Evolutionary conservation across 371 early-diverging fungal species (phyloP), one percentile per base, ranked within the genome.

Genomic region (Umbelopsis sp.): DNA sequence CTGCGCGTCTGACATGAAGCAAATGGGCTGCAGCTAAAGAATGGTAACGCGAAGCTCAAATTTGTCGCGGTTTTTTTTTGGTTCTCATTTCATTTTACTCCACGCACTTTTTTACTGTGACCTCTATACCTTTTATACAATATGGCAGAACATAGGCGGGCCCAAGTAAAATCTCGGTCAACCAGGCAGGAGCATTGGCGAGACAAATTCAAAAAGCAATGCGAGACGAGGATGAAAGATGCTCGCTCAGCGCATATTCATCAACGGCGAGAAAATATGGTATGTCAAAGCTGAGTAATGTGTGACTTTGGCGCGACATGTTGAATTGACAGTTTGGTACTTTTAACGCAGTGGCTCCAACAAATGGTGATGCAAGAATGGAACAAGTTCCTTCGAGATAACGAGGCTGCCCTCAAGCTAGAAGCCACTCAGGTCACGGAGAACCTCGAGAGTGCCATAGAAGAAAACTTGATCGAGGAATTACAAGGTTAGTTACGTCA

Each of bases 151-250:
- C 57, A 37, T 35, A 29, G 57, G 14, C 29, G 57, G 35, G 29
- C 57, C 11, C 57, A 24, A 35, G 14, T 57, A 35, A 57, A 57
- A 35, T 25, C 29, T 35, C 57, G 57, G 14, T 57, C 57, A 18
- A 29, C 57, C 2, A 29, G 57, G 18, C 57, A 57, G n/a, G 57
- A 57, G 35, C 18, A 32, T 11, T 57, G 57, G 57, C 57, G 57
- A 57, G 57, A 57, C 32, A 57, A 32, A n/a, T 57, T 57, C 35
- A 57, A 57, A 14, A 57, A 35, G 35, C 57, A 57, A 57, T 57
- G 57, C 16, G 57, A 57, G 35, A 57, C 5, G 4, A 32, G 57
- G 35, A 29, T 57, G 12, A 57, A 57, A 57, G 57, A 57, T 18
- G 57, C 57, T 32, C 57, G 57, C 3, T 57, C 57, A 18, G 16